Conservation (phyloP, 768 basidiomycete species). For the Neoboletus subvelutipes region DNA sequence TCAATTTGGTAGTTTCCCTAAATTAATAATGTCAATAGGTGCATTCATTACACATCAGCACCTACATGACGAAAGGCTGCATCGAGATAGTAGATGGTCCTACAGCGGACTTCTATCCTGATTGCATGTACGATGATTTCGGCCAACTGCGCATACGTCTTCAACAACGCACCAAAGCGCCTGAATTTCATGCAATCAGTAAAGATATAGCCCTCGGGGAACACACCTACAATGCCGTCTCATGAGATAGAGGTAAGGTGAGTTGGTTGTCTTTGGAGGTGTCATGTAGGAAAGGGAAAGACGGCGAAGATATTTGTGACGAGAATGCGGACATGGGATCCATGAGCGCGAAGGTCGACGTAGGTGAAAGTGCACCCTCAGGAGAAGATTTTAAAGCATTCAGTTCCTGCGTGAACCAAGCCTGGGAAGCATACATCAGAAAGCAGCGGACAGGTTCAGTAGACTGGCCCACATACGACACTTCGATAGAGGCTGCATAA, state of each 20-base stretch:
- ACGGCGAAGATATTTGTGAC: slow-evolving; percentile 45
- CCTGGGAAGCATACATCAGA: slow-evolving; percentile 40
- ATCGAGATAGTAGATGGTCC: slow-evolving; percentile 77
- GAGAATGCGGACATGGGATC: slow-evolving; percentile 48
- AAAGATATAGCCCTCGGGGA: neutral
- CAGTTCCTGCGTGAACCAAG: slow-evolving; percentile 82
- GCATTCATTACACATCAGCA: slow-evolving; percentile 7
- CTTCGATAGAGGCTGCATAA: slow-evolving; percentile 83
- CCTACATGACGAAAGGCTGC: slow-evolving; percentile 75
- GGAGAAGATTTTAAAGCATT: slow-evolving; percentile 61
- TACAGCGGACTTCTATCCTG: slow-evolving; percentile 83
- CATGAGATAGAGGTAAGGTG: slow-evolving; percentile 74
- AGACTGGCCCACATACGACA: slow-evolving; percentile 55
- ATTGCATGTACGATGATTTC: slow-evolving; percentile 86
- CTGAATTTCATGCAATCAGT: slow-evolving; percentile 40
- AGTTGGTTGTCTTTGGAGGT: slow-evolving; percentile 47
- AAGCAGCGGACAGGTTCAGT: neutral
- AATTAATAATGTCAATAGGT: slow-evolving; percentile 10
- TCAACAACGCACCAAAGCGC: slow-evolving; percentile 86
- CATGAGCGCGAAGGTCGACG: slow-evolving; percentile 43
- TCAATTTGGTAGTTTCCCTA: slow-evolving; percentile 86
- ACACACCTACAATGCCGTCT: slow-evolving; percentile 80
- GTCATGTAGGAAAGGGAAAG: slow-evolving; percentile 43
- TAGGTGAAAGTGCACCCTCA: slow-evolving; percentile 49
- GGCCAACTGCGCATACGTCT: slow-evolving; percentile 88